Percentiles rank a stretch among this genome's conserved stretches.
phyloP scores from a whole-genome alignment of 2,329 filamentous ascomycete species.

The Aspergillus jensenii region DNA sequence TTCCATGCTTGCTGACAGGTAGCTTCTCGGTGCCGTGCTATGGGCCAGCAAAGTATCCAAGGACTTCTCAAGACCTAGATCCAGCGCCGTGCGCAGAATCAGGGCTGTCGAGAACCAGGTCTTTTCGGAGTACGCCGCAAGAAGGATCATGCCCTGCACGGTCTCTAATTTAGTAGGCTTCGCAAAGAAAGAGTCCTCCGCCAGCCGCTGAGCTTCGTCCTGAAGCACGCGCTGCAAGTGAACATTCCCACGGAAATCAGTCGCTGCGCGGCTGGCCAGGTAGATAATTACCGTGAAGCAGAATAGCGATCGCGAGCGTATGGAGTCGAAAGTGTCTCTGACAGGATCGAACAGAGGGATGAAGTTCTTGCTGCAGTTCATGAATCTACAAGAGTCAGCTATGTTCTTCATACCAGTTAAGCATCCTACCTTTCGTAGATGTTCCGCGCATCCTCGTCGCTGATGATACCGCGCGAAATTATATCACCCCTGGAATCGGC shows the following conservation, averaged over 20 bases:
- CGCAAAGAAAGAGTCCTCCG: conserved; percentile 39
- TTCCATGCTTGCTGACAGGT: conserved; percentile 33
- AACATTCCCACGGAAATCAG: conserved; percentile 31
- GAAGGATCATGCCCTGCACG: conserved; percentile 37
- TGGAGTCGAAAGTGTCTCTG: conserved; percentile 37
- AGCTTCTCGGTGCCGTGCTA: conserved; percentile 32
- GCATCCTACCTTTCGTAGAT: conserved; percentile 35
- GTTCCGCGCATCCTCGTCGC: conserved; percentile 32
- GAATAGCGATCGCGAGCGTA: conserved; percentile 36
- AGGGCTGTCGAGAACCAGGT: conserved; percentile 39
- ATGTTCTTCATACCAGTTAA: too few species aligned
- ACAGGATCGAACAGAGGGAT: conserved; percentile 36
- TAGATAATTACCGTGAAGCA: conserved; percentile 39
- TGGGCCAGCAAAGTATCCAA: conserved; percentile 33
- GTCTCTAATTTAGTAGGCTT: conserved; percentile 37
- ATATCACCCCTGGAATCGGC: conserved; percentile 31
- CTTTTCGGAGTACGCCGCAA: conserved; percentile 38
- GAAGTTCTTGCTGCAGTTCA: conserved; percentile 35
- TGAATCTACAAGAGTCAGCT: conserved; percentile 23
- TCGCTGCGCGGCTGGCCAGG: conserved; percentile 33
- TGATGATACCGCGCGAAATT: conserved; percentile 32
- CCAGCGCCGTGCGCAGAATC: conserved; percentile 35
- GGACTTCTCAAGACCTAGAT: conserved; percentile 36
- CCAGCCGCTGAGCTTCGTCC: conserved; percentile 36
- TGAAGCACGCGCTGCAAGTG: conserved; percentile 37